Percentiles rank a stretch among this genome's conserved stretches.
Conservation (phyloP, 306 rosid genomes). For the Elaeagnus macrophylla region DNA sequence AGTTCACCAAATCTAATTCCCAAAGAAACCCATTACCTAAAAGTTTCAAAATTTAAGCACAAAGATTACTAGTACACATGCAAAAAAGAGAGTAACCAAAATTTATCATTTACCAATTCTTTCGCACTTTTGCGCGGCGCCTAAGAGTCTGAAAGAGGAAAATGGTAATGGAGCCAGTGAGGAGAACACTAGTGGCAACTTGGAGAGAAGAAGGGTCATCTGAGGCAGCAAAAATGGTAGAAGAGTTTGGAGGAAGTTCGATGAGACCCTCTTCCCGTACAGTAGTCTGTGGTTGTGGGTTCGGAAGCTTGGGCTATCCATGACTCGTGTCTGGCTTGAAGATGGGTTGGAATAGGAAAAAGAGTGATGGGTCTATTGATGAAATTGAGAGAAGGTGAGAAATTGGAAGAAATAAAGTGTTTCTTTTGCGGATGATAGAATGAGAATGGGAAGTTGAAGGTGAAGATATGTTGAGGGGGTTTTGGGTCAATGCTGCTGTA, state of each 20-base stretch:
- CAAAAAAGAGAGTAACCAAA: too few relatives aligned
- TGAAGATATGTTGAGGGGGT: too few relatives aligned
- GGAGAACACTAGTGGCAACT: slow-evolving; percentile 78
- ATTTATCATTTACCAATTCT: slow-evolving; percentile 61
- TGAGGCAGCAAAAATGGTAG: slow-evolving; percentile 54
- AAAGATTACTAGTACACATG: too few relatives aligned
- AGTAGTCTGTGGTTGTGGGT: slow-evolving; percentile 11
- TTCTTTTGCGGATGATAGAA: too few relatives aligned
- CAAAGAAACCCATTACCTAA: too few relatives aligned
- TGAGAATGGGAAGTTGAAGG: too few relatives aligned
- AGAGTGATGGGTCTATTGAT: too few relatives aligned
- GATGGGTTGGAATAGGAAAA: slow-evolving; percentile 3
- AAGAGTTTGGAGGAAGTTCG: slow-evolving; percentile 42
- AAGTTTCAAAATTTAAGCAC: too few relatives aligned
- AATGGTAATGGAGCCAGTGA: slow-evolving; percentile 71
- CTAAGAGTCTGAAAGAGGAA: slow-evolving; percentile 84
- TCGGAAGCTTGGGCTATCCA: slow-evolving; percentile 42
- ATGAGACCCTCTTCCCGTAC: slow-evolving; percentile 50
- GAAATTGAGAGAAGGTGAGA: too few relatives aligned
- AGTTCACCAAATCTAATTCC: too few relatives aligned
- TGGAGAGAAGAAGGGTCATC: slow-evolving; percentile 80
- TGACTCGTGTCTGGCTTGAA: slow-evolving; percentile 19
- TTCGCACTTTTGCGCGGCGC: slow-evolving; percentile 85
- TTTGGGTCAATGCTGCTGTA: too few relatives aligned
- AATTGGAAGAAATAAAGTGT: too few relatives aligned